A percentile compares a stretch with the other conserved stretches of the same genome.
Conservation (phyloP, 352 stramenopile genomes). For the Elongisporangium senticosum region DNA sequence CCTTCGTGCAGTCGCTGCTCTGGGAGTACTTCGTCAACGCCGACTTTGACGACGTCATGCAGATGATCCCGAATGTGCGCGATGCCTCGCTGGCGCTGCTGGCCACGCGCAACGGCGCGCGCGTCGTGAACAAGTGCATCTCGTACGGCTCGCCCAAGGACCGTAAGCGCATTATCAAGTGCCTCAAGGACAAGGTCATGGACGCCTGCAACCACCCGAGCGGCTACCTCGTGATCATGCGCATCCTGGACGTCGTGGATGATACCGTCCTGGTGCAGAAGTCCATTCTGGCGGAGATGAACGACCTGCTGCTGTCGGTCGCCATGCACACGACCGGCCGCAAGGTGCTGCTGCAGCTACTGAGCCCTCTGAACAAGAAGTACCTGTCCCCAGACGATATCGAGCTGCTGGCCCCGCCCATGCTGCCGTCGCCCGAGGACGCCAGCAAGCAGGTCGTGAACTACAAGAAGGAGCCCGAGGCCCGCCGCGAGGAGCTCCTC, state of each 20-base stretch:
- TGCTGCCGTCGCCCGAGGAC: constrained; percentile 63
- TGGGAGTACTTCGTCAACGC: constrained; percentile 89
- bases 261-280: constrained; percentile 90
- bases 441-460: constrained; percentile 59
- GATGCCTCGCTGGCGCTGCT: constrained; percentile 83
- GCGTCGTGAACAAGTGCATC: constrained; percentile 83
- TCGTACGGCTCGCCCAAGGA: constrained; percentile 83
- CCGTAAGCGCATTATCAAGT: constrained; percentile 89
- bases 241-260: constrained; percentile 86
- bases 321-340: constrained; percentile 66
- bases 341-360: constrained; percentile 77
- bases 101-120: constrained; percentile 82
- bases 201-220: constrained; percentile 87
- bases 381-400: constrained; percentile 81
- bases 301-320: constrained; percentile 65
- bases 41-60: constrained; percentile 69
- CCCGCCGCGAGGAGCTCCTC: constrained; percentile 68
- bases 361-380: constrained; percentile 78
- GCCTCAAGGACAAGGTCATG: constrained; percentile 87
- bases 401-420: constrained; percentile 59
- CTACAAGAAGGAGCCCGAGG: constrained; percentile 85
- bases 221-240: constrained; percentile 87
- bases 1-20: constrained; percentile 86
- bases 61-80: constrained; percentile 82
- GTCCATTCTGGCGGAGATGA: constrained; percentile 77